Base-by-base conservation (phyloP, 371 early-diverging fungal genomes). In the Mortierella polycephala region DNA sequence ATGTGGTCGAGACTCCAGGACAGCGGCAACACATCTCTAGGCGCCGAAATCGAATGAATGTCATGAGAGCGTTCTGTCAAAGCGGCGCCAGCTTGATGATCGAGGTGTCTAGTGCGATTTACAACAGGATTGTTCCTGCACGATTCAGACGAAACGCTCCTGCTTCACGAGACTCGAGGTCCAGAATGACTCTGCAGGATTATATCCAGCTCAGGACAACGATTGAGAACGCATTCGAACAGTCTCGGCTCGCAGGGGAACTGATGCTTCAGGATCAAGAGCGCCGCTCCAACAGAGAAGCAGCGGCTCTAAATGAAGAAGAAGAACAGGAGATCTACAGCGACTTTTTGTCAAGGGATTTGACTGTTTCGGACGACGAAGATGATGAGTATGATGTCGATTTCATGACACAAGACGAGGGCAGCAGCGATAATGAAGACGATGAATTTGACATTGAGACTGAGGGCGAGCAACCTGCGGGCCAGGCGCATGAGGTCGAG, bases 261-360 rank as follows among this genome's bases (percentile, higher is more conserved):
- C 41, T 16, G 40, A n/a, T 14, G 16, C 7, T 42, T 23, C 67
- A 62, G 7, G 12, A 39, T 1, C 42, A 37, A 11, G 71, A 70
- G 37, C 54, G 30, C 30, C 30, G 30, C 45, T 20, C 20, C 12
- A 61, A 64, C 5, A 37, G 12, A 23, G 56, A 37, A 21, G 67
- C 61, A 40, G 53, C 55, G n/a, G 59, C 60, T 12, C 30, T 71
- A 44, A 64, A 69, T 5, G 69, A 71, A 39, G 81, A 71, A 20
- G 76, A 75, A 30, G 82, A 69, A 18, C 62, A 63, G 40, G 69
- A 68, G 54, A 61, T 73, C 9, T 76, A 82, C 41, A 66, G 6
- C 12, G 60, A 61, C 5, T 75, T 75, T 20, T 49, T 74, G 41
- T 64, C 77, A 0, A 61, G 60, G n/a, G 75, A 80, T 12, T 46